Conservation (phyloP, 1,284 basidiomycete species). For the Rhodofomes roseus region DNA sequence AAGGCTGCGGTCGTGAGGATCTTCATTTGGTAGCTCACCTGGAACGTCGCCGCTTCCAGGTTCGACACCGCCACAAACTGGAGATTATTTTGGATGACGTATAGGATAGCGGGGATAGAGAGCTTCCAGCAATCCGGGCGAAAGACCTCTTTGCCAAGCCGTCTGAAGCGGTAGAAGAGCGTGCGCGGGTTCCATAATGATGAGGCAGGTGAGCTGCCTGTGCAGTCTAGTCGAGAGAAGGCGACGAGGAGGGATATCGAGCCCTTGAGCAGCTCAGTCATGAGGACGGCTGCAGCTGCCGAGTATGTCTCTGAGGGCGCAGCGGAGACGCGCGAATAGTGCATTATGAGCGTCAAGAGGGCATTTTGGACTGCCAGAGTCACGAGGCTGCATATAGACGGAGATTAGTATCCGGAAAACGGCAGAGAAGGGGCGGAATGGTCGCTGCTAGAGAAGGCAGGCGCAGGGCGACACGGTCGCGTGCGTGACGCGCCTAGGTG, state of each 20-base stretch:
- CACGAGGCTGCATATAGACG: slow-evolving; percentile 57
- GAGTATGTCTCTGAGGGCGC: slow-evolving; percentile 79
- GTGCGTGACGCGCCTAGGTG: slow-evolving; percentile 3
- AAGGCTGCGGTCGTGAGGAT: slow-evolving; percentile 96
- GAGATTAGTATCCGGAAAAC: slow-evolving; percentile 6
- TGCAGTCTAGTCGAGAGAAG: slow-evolving; percentile 37
- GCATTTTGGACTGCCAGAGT: slow-evolving; percentile 96
- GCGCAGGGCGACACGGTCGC: slow-evolving; percentile 4
- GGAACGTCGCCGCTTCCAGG: slow-evolving; percentile 92
- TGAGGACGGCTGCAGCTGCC: slow-evolving; percentile 87
- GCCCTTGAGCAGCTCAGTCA: slow-evolving; percentile 94
- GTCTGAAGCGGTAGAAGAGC: slow-evolving; percentile 38
- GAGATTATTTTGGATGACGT: slow-evolving; percentile 95
- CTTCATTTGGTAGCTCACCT: slow-evolving; percentile 96
- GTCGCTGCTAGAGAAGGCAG: slow-evolving; percentile 5
- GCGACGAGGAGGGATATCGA: slow-evolving; percentile 82
- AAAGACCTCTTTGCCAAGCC: slow-evolving; percentile 50
- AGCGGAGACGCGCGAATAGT: slow-evolving; percentile 88
- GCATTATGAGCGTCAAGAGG: slow-evolving; percentile 93
- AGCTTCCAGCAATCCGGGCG: slow-evolving; percentile 95
- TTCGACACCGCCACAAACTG: slow-evolving; percentile 93
- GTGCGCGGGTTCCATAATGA: slow-evolving; percentile 32
- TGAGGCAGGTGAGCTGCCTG: slow-evolving; percentile 23
- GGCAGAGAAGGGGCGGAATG: background rate
- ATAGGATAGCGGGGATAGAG: slow-evolving; percentile 93